Base-by-base conservation (phyloP, 805 yeast species). In the Groenewaldozyma salmanticensis region DNA sequence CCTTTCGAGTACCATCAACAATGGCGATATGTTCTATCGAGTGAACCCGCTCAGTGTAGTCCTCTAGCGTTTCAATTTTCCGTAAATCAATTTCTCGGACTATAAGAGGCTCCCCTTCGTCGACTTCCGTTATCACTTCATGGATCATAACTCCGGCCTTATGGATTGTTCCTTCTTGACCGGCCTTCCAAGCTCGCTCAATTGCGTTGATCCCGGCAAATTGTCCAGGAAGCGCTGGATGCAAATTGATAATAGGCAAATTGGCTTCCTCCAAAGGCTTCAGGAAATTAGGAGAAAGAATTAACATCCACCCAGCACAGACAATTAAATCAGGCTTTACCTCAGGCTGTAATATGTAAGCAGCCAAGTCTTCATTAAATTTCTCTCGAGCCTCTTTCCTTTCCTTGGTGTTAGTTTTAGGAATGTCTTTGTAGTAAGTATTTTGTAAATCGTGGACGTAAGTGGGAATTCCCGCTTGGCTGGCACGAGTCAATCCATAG, bases 251-350 rank as follows among this genome's bases (percentile, higher is more conserved):
- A 48, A 92, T 88, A 29, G 88, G 84, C 21, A 87, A 71, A 1
- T 71, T 66, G 2, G 70, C 75, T 2, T 70, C 59, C 38, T 68
- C 74, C 27, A 88, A 61, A 2, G 88, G 87, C 31, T 66, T 63
- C 45, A 92, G 67, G 50, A 86, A 87, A 17, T 75, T 68, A 3
- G 85, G 78, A 1, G 96, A 82, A 45, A 92, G 68, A 44, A 92
- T 92, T 39, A 92, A 72, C 88, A 92, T 80, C 98, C 98, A 92
- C 2, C 98, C 98, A 3, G 98, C 98, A 64, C 98, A 92, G 4
- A 92, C 96, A 32, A 92, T 78, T 48, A 92, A 68, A 50, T 83
- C 84, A 3, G 97, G 97, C 49, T 71, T 70, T 29, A 59, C 46
- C 4, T 79, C 79, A 42, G 51, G 52, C 1, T 67, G 58, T 19